These are phyloP conservation scores for Ustilago hordei DNA, from an alignment of 1,284 basidiomycete genomes.

Conservation along the genomic window DNA sequence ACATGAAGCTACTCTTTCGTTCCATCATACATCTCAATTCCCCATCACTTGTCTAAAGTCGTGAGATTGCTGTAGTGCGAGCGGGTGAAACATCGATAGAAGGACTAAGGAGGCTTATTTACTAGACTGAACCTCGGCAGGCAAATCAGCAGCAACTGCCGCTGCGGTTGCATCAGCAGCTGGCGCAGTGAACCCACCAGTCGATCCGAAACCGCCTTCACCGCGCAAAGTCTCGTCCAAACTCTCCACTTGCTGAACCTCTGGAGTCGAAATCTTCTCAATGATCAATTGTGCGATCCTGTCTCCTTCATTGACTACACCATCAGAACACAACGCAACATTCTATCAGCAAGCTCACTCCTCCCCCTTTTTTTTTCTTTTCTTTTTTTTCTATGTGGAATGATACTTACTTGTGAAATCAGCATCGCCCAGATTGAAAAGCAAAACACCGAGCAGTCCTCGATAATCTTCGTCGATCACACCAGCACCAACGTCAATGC, in stretches of 20 bases:
- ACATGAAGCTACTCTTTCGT: too few relatives aligned
- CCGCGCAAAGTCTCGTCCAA: slow-evolving; percentile 87
- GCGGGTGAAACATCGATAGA: background rate
- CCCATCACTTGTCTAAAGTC: too few relatives aligned
- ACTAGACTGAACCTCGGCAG: slow-evolving; percentile 17
- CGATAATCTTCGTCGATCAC: slow-evolving; percentile 97
- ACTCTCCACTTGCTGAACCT: slow-evolving; percentile 84
- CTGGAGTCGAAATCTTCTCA: slow-evolving; percentile 88
- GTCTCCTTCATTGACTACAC: slow-evolving; percentile 86
- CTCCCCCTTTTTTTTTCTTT: background rate
- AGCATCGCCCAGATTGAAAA: slow-evolving; percentile 87
- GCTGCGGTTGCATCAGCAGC: slow-evolving; percentile 23
- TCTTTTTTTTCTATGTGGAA: background rate
- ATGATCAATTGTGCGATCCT: slow-evolving; percentile 93
- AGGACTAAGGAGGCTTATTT: background rate
- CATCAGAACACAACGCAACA: background rate
- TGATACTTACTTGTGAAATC: slow-evolving; percentile 82
- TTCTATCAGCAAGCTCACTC: background rate
- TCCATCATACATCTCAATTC: background rate
- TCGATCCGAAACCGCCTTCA: slow-evolving; percentile 91
- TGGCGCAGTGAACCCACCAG: slow-evolving; percentile 74
- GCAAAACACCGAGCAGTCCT: slow-evolving; percentile 88
- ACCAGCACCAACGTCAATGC: slow-evolving; percentile 96
- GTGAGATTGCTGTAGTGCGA: background rate
- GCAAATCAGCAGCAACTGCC: slow-evolving; percentile 34